Base-by-base conservation (phyloP, 108 stramenopile species). In the Asterionellopsis glacialis region DNA sequence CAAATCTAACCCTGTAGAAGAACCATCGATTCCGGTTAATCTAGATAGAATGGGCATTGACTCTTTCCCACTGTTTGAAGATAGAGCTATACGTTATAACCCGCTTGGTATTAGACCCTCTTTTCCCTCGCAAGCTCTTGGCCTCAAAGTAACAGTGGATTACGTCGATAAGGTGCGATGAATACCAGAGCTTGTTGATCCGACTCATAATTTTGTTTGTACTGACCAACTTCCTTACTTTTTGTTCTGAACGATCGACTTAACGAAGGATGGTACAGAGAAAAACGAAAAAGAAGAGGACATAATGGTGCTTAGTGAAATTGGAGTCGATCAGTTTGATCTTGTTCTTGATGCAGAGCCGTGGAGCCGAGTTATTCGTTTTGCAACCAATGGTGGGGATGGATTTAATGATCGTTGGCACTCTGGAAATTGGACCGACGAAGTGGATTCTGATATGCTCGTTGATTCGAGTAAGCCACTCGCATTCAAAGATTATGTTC, bases 341-440 rank as follows among this genome's bases (percentile, higher is more conserved):
- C 18, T 87, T 19, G 45, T 83, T 24, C 22, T 83, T 11, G 80
- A 85, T 58, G 63, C 79, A 9, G 68, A 55, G 50, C 61, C 63
- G 27, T 76, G 54, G 58, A 67, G 55, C 54, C 63, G 81, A 33
- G 65, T 52, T 18, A 51, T 68, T 21, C 55, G 28, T 24, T 79
- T 74, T 44, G 15, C 63, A 23, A 28, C 79, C 53, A 58, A 73
- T 45, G 71, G 61, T 49, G 70, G 67, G 41, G 62, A 63, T 38
- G 76, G 63, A 23, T 80, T 73, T 71, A 83, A 90, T 63, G 44
- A 67, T 14, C 55, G 89, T 44, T 83, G 81, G 80, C 64, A 81
- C 11, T 70, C 82, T 18, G 85, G 89, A 42, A 82, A 90, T 54
- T 90, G 85, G 84, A 61, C 57, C 11, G 72, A 71, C n/a, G 43